phyloP scores from a whole-genome alignment of 257 asterid genomes.

The Prunella vulgaris region DNA sequence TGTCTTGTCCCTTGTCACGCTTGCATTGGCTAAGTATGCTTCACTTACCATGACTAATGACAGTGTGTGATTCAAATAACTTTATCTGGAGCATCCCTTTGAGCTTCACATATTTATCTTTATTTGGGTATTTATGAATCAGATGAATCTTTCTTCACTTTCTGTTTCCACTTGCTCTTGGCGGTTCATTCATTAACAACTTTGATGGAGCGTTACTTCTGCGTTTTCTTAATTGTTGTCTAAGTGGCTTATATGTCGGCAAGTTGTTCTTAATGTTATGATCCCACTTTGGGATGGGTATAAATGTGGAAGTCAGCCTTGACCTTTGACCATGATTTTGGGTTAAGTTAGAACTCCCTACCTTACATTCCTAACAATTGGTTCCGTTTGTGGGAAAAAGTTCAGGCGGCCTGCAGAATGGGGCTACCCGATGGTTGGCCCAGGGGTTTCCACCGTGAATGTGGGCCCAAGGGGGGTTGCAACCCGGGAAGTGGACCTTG shows the following conservation, averaged over 20 bases:
- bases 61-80: background rate
- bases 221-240: background rate
- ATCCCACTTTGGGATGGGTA: background rate
- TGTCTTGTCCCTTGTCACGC: slow-evolving; percentile 1
- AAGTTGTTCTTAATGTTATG: background rate
- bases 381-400: no score
- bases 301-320: no score
- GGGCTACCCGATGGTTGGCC: no score
- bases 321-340: no score
- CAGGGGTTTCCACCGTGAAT: no score
- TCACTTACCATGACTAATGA: slow-evolving; percentile 4
- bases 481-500: no score
- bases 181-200: background rate
- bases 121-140: background rate
- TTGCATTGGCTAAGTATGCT: background rate
- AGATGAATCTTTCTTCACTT: background rate
- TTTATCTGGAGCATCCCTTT: background rate
- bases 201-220: background rate
- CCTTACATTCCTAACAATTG: no score
- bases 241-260: background rate
- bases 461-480: no score
- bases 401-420: no score
- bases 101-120: background rate
- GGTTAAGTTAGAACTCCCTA: no score
- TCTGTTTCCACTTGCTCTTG: slow-evolving; percentile 1